Percentiles rank a stretch among this genome's conserved stretches.
Evolutionary conservation across 108 stramenopile genomes (phyloP).

Genomic region (Nitzschia palea): DNA sequence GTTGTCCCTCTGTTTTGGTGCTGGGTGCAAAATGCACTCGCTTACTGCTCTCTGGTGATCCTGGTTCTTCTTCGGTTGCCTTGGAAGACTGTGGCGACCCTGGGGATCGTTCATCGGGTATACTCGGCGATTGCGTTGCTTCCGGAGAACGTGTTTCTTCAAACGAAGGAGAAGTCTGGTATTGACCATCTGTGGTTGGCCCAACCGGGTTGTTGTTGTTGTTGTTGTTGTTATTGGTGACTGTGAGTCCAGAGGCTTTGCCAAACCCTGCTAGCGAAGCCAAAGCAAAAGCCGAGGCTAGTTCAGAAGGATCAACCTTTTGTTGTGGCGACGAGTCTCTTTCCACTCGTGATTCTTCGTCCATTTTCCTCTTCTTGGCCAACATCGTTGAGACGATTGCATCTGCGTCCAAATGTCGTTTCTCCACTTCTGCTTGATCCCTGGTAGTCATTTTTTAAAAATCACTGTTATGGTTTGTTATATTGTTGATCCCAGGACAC

Average conservation of each 20-base stretch:
- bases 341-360: neutral
- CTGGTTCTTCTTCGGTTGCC: slow-evolving; percentile 5
- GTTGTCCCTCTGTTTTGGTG: slow-evolving; percentile 14
- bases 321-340: neutral
- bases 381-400: neutral
- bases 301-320: slow-evolving; percentile 30
- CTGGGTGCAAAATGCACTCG: slow-evolving; percentile 39
- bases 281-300: slow-evolving; percentile 43
- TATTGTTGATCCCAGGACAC: too few species aligned
- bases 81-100: slow-evolving; percentile 9
- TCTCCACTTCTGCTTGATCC: slow-evolving; percentile 3
- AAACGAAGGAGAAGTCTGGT: slow-evolving; percentile 15
- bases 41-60: neutral
- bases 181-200: neutral
- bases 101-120: slow-evolving; percentile 24
- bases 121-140: slow-evolving; percentile 8
- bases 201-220: neutral
- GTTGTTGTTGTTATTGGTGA: neutral
- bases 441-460: neutral
- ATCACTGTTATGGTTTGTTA: too few species aligned
- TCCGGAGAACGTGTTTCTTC: slow-evolving; percentile 32
- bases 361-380: slow-evolving; percentile 5
- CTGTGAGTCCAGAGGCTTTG: neutral
- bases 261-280: slow-evolving; percentile 26
- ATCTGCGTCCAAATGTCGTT: neutral